phyloP scores from a whole-genome alignment of 306 rosid species.

The Trifolium subterraneum region DNA sequence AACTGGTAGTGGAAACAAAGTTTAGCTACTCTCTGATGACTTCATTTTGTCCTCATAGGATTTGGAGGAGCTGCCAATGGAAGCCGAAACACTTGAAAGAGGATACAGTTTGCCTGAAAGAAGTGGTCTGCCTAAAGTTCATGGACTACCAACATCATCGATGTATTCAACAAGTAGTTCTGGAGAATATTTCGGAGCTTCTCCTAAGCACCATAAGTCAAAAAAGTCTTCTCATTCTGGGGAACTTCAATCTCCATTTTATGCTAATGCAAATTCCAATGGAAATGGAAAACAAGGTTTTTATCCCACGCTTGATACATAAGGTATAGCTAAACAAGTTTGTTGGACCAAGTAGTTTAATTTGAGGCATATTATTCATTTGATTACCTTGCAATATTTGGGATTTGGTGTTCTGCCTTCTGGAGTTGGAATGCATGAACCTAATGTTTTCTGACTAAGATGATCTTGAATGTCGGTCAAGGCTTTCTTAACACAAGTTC shows the following conservation, averaged over 20 bases:
- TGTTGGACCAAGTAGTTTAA: constrained; percentile 39
- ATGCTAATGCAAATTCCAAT: constrained; percentile 74
- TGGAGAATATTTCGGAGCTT: constrained; percentile 63
- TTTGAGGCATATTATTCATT: constrained; percentile 61
- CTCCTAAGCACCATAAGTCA: constrained; percentile 74
- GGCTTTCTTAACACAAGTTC: constrained; percentile 37
- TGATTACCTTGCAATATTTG: constrained; percentile 54
- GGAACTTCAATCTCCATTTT: constrained; percentile 71
- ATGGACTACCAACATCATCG: constrained; percentile 79
- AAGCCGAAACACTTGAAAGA: constrained; percentile 93
- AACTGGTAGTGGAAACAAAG: constrained; percentile 4
- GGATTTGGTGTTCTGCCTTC: constrained; percentile 52
- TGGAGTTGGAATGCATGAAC: constrained; percentile 48
- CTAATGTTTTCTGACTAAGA: constrained; percentile 37
- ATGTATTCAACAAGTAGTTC: constrained; percentile 72
- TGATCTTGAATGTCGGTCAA: constrained; percentile 38
- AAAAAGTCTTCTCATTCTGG: constrained; percentile 89
- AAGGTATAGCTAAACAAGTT: constrained; percentile 32
- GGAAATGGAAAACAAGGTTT: constrained; percentile 67
- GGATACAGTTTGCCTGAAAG: constrained; percentile 80
- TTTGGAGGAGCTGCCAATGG: constrained; percentile 90
- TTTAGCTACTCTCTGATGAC: constrained; percentile 35
- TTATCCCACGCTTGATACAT: constrained; percentile 60
- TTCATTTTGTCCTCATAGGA: constrained; percentile 57
- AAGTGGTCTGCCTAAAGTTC: constrained; percentile 88